Evolutionary conservation across 2,329 filamentous ascomycete species (phyloP).

Genomic region (Monilinia laxa): DNA sequence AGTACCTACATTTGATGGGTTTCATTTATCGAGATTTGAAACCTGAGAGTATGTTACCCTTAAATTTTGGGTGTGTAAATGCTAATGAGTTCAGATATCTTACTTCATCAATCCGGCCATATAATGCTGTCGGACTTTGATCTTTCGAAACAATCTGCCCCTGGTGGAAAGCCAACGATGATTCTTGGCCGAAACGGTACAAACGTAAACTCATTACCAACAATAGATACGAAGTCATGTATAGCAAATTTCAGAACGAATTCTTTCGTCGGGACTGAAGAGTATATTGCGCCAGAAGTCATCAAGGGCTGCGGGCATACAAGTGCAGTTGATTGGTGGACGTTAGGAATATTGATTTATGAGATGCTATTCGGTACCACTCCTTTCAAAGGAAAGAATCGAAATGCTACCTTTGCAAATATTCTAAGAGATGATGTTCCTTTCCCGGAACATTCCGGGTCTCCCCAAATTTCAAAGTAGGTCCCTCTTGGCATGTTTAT

Average conservation of each 20-base stretch:
- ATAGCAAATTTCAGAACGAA: constrained; percentile 98
- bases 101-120: constrained; percentile 97
- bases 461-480: constrained; percentile 88
- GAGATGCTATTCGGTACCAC: constrained; percentile 99
- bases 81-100: constrained; percentile 69
- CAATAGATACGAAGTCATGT: constrained; percentile 98
- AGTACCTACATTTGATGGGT: constrained; percentile 97
- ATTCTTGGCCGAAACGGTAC: constrained; percentile 83
- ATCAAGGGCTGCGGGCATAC: constrained; percentile 99
- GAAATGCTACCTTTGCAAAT: constrained; percentile 96
- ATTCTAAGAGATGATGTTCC: constrained; percentile 94
- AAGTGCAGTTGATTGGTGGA: constrained; percentile 99
- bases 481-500: constrained; percentile 42
- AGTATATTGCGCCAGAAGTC: constrained; percentile 98
- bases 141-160: constrained; percentile 94
- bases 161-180: constrained; percentile 95
- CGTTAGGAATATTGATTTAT: constrained; percentile 92
- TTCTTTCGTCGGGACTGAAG: constrained; percentile 96
- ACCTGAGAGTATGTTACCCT: constrained; percentile 76
- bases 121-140: constrained; percentile 99
- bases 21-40: constrained; percentile 99
- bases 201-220: constrained; percentile 81
- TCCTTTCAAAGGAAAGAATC: constrained; percentile 98
- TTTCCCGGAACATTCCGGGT: constrained; percentile 84
- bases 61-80: constrained; percentile 26